Percentiles rank a stretch among this genome's conserved stretches.
Conservation (phyloP, 1,139 yeast genomes). For the Wickerhamomyces sp. region DNA sequence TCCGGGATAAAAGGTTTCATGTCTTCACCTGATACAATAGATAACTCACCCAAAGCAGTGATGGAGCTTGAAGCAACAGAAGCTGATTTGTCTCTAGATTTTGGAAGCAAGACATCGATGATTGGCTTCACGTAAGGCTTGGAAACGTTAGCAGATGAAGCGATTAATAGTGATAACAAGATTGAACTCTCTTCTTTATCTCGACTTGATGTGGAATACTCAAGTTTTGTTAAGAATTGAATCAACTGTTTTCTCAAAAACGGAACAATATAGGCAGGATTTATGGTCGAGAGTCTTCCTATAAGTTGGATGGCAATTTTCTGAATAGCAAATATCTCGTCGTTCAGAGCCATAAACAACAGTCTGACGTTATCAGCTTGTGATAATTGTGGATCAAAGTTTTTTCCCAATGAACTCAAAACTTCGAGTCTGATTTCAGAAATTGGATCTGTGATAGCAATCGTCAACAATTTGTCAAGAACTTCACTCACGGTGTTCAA, state of each 20-base stretch:
- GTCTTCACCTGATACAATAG: slow-evolving; percentile 86
- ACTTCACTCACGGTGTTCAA: slow-evolving; percentile 82
- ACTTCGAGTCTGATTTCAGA: slow-evolving; percentile 82
- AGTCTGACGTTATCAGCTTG: slow-evolving; percentile 88
- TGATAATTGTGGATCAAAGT: slow-evolving; percentile 86
- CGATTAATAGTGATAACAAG: slow-evolving; percentile 65
- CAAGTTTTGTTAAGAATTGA: slow-evolving; percentile 79
- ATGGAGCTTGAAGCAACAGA: slow-evolving; percentile 85
- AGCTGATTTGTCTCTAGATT: slow-evolving; percentile 66
- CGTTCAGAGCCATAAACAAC: slow-evolving; percentile 84
- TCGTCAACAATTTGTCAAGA: slow-evolving; percentile 69
- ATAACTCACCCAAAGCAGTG: slow-evolving; percentile 82
- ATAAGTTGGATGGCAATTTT: slow-evolving; percentile 74
- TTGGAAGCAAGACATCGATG: slow-evolving; percentile 74
- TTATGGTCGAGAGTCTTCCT: slow-evolving; percentile 78
- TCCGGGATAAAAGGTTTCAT: slow-evolving; percentile 66
- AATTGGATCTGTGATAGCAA: slow-evolving; percentile 86
- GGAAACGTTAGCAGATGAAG: slow-evolving; percentile 73
- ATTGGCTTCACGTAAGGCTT: slow-evolving; percentile 90
- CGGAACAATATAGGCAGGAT: slow-evolving; percentile 96
- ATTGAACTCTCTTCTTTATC: slow-evolving; percentile 86
- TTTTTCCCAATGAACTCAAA: slow-evolving; percentile 62
- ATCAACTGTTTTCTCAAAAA: slow-evolving; percentile 81
- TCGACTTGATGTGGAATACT: slow-evolving; percentile 68
- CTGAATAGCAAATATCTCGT: slow-evolving; percentile 80